Base-by-base conservation (phyloP, 352 stramenopile species). In the Globisporangium yorkense region DNA sequence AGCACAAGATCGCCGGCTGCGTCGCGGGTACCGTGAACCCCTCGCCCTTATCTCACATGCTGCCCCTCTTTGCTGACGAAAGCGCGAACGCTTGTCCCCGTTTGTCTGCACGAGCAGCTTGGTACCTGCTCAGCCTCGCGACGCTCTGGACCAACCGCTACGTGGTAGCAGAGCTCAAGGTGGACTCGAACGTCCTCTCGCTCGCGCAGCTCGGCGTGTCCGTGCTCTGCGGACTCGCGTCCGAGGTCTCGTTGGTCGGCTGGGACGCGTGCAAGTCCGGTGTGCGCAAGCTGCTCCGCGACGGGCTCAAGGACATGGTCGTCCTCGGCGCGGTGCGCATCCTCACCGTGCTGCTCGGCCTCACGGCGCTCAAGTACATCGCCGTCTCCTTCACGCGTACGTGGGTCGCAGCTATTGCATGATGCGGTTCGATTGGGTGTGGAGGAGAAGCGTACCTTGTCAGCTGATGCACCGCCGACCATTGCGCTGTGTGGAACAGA, bases 351-450 rank as follows among this genome's bases (percentile, higher is more conserved):
- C 63, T 97, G n/a, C 65, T 97, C 12, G 87, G 87, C 12, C 81
- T 97, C 39, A 94, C 90, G 15, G 84, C 89, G 54, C 80, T 97
- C 37, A 92, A 96, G 66, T 96, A 97, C 63, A 95, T 97, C 51
- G 81, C 88, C 5, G 88, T 96, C 31, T 97, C 88, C 16, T 96
- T 97, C 62, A 88, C 84, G 0, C 84, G 84, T 94, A 72, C 57
- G 81, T 71, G 12, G 18, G 13, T 41, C 12, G 20, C 51, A 35
- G 24, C 8, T 16, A 35, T 51, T 27, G 45, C 35, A 9, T 53
- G 2, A 16, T 7, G 27, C 6, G 33, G 2, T 13, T 16, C 37
- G 37, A 18, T 43, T 43, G 10, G 10, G 5, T 18, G 37, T 3
- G 12, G 2, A 9, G 10, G 35, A 15, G 10, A 15, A 43, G 37